phyloP scores from a whole-genome alignment of 2,329 filamentous ascomycete genomes.

The Rhytidhysteron rufulum region DNA sequence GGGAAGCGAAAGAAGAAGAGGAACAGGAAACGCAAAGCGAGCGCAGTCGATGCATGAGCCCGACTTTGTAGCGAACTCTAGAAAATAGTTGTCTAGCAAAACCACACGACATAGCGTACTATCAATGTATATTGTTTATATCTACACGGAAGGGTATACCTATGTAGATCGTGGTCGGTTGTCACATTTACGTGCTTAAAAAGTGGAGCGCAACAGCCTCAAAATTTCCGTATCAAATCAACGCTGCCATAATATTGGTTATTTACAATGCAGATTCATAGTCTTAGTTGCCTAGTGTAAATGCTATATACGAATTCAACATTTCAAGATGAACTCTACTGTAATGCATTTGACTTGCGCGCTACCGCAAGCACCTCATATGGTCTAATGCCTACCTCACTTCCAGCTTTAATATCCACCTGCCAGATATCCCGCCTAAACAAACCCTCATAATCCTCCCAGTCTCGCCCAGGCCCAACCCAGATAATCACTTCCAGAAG shows the following conservation, averaged over 20 bases:
- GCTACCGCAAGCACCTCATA: conserved; percentile 33
- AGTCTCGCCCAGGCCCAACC: conserved; percentile 43
- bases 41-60: conserved; percentile 21
- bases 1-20: conserved; percentile 35
- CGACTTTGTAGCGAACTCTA: not conserved
- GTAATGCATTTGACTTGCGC: conserved; percentile 3
- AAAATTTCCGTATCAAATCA: not conserved
- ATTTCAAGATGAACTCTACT: not conserved
- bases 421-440: conserved; percentile 17
- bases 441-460: conserved; percentile 30
- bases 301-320: not conserved
- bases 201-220: not conserved
- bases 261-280: not conserved
- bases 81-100: no score
- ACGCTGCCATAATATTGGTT: not conserved
- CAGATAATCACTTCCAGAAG: conserved; percentile 37
- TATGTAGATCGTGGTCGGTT: no score
- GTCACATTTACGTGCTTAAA: no score
- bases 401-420: conserved; percentile 15
- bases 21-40: conserved; percentile 32
- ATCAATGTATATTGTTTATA: no score
- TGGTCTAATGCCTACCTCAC: conserved; percentile 25
- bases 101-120: no score
- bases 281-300: not conserved
- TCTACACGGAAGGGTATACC: no score